phyloP scores from a whole-genome alignment of 371 early-diverging fungal species.

The Circinella umbellata region DNA sequence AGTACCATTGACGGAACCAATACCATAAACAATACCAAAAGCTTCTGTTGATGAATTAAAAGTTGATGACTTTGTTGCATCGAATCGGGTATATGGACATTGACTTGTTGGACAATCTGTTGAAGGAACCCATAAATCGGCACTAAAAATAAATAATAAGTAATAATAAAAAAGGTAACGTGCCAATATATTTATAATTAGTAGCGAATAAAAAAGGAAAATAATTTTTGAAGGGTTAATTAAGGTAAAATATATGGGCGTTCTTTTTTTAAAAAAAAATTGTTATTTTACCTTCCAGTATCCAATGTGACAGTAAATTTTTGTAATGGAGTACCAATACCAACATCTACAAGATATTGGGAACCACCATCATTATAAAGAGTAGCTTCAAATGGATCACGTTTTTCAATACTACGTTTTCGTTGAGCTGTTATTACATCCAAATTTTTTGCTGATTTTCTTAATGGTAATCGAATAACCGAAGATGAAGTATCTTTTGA shows the following conservation, averaged over 20 bases:
- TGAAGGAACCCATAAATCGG: constrained; percentile 54
- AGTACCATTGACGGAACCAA: constrained; percentile 47
- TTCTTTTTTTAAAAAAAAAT: not conserved
- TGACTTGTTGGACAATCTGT: constrained; percentile 33
- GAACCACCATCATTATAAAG: constrained; percentile 44
- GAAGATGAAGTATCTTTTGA: not conserved
- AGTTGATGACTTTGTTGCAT: constrained; percentile 28
- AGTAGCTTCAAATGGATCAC: not conserved
- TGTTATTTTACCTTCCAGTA: constrained; percentile 47
- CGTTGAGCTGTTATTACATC: not conserved
- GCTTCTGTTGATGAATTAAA: constrained; percentile 25
- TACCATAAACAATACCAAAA: constrained; percentile 42
- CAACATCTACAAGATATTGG: constrained; percentile 37
- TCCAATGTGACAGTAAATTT: constrained; percentile 46
- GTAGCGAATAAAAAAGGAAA: no score
- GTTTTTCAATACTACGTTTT: not conserved
- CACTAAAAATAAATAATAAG: constrained; percentile 30
- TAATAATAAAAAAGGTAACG: not conserved
- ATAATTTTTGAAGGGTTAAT: not conserved
- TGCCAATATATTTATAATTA: not conserved
- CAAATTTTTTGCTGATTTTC: not conserved
- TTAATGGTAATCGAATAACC: not conserved
- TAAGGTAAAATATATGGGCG: not conserved
- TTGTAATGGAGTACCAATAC: constrained; percentile 46
- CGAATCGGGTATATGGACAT: constrained; percentile 44